Evolutionary conservation across 176 grass and related monocot species (phyloP), one percentile per base, ranked within the genome.

Genomic region (Zea luxurians): DNA sequence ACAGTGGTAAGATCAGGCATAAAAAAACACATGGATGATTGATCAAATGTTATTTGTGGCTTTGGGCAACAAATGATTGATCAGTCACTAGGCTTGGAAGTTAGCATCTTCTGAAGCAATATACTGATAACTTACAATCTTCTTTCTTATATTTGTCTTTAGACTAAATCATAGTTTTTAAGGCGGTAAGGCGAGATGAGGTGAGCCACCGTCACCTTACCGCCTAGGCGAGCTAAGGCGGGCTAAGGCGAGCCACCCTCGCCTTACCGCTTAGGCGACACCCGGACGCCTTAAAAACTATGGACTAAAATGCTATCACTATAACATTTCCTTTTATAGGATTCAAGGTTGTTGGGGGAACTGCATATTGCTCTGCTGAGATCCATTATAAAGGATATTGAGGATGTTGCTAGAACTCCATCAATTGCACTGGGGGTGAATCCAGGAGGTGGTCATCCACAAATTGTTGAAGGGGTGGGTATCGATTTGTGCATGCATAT

Each of bases 331-430:
- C 66, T 66, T 71, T 67, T 36, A 48, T 82, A 99, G 96, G 96
- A 95, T 83, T 99, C 92, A 84, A 99, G 96, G 48, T 80, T 91
- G 61, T 74, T 99, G 66, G 92, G 89, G 21, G 92, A 99, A 76
- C 64, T 99, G 58, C 90, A 99, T 78, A 82, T 99, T 77, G 72
- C 88, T 87, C 62, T 99, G 21, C 88, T 99, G 68, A 99, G 86
- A 95, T 84, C 88, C 60, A 92, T 95, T 41, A 90, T 99, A 81
- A 99, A 99, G 81, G 96, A 98, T 73, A 98, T 98, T 10, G 92
- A 98, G 75, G 92, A 98, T 75, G 88, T 98, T 65, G 88, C 91
- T 36, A 91, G 81, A 81, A 82, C 71, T 61, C 89, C 88, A 7
- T 84, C 89, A 37, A 77, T 85, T 71, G 71, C 88, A 48, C 66